These are phyloP conservation scores for Blastobotrys petasosporus DNA, from an alignment of 1,139 yeast genomes.

Conservation along the genomic window DNA sequence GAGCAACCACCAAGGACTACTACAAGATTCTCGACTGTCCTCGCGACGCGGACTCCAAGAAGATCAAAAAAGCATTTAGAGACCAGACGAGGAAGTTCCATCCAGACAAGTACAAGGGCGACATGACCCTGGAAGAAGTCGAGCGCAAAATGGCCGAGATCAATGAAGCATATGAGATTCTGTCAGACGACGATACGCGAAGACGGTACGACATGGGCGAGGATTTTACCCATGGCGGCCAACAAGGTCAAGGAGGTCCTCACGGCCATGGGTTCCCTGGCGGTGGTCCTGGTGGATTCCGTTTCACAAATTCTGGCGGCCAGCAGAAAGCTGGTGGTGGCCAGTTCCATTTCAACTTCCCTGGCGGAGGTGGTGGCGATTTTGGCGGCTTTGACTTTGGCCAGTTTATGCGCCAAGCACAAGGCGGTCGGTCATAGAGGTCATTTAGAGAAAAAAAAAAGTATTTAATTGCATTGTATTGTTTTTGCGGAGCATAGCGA, in stretches of 20 bases:
- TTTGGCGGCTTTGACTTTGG: constrained; percentile 23
- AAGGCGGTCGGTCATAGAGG: not conserved
- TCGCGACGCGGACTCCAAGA: constrained; percentile 61
- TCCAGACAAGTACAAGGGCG: constrained; percentile 83
- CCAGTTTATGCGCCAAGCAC: constrained; percentile 10
- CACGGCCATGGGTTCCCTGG: constrained; percentile 12
- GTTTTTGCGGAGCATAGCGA: too few relatives aligned
- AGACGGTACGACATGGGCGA: constrained; percentile 62
- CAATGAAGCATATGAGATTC: constrained; percentile 86
- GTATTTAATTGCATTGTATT: not conserved
- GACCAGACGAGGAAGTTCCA: constrained; percentile 74
- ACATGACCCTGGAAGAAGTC: constrained; percentile 60
- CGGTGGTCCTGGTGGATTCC: not conserved
- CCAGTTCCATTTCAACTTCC: constrained; percentile 11
- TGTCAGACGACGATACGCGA: constrained; percentile 60
- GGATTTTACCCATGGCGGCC: constrained; percentile 15
- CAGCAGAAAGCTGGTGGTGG: constrained; percentile 1
- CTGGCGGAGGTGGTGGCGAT: constrained; percentile 2
- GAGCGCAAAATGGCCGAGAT: constrained; percentile 86
- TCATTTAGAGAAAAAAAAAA: too few relatives aligned
- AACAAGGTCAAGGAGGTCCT: too few relatives aligned
- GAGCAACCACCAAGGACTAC: constrained; percentile 61
- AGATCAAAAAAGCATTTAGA: constrained; percentile 78
- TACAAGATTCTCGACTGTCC: constrained; percentile 71
- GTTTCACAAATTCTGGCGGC: not conserved